Conservation (phyloP, 768 basidiomycete genomes). For the Boletellus ananas region DNA sequence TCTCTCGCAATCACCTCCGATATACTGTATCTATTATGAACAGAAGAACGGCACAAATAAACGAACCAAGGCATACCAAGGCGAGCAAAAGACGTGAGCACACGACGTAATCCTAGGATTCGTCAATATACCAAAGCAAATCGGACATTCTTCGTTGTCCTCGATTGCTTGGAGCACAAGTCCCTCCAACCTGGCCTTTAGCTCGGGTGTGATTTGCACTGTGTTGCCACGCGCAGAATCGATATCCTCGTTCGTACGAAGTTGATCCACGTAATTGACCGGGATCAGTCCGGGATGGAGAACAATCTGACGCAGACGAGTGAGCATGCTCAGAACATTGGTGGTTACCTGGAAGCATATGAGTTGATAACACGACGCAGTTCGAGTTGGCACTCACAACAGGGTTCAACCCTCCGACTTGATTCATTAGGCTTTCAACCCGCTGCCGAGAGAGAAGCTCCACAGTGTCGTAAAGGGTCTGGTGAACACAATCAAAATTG, state of each 20-base stretch:
- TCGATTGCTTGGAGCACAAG: conserved; percentile 65
- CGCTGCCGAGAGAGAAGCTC: conserved; percentile 59
- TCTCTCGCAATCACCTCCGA: conserved; percentile 66
- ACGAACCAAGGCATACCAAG: conserved; percentile 46
- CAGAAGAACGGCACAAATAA: not conserved
- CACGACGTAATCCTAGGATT: conserved; percentile 75
- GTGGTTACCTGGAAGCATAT: conserved; percentile 49
- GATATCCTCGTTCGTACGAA: conserved; percentile 35
- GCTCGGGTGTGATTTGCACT: conserved; percentile 47
- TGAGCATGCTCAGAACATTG: conserved; percentile 78
- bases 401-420: conserved; percentile 36
- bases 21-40: conserved; percentile 43
- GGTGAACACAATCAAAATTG: conserved; percentile 4
- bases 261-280: conserved; percentile 61
- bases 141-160: conserved; percentile 79
- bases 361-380: not conserved
- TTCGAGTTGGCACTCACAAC: conserved; percentile 31
- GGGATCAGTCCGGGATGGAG: conserved; percentile 79
- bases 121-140: conserved; percentile 58
- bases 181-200: conserved; percentile 53
- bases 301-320: conserved; percentile 77
- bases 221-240: conserved; percentile 17
- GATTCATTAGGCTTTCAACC: conserved; percentile 51
- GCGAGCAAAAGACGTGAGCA: conserved; percentile 65
- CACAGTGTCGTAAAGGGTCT: conserved; percentile 69